Evolutionary conservation across 2,329 filamentous ascomycete genomes (phyloP).

Genomic region (Blastomyces emzantsi): DNA sequence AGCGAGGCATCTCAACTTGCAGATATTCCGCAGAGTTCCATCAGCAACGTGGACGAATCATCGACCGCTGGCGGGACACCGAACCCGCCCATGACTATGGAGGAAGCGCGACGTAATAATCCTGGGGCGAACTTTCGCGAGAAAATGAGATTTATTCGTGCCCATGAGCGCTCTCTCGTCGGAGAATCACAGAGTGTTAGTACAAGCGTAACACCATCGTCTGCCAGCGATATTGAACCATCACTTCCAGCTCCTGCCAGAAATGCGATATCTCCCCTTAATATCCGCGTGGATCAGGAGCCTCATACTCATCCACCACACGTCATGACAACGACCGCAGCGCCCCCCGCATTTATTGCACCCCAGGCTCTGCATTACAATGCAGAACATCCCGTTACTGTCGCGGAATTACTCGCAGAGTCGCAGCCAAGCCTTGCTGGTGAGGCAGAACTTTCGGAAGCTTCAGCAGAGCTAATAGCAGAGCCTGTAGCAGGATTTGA

Average conservation of each 20-base stretch:
- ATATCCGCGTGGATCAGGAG: conserved; percentile 28
- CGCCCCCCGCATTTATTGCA: conserved; percentile 22
- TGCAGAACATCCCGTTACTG: conserved; percentile 10
- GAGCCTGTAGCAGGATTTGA: conserved; percentile 7
- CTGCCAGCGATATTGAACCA: conserved; percentile 33
- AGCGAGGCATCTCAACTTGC: neutral
- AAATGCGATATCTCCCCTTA: conserved; percentile 28
- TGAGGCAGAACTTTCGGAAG: conserved; percentile 6
- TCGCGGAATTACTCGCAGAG: conserved; percentile 9
- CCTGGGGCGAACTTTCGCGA: conserved; percentile 25
- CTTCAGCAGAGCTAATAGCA: neutral
- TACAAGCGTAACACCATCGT: conserved; percentile 35
- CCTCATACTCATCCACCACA: conserved; percentile 17
- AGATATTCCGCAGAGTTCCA: neutral
- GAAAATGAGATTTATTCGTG: conserved; percentile 26
- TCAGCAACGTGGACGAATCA: conserved; percentile 6
- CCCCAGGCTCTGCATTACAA: conserved; percentile 22
- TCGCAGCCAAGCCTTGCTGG: conserved; percentile 1
- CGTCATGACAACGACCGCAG: conserved; percentile 15
- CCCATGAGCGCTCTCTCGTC: conserved; percentile 22
- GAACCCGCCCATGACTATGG: conserved; percentile 1
- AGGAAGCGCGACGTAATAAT: conserved; percentile 21
- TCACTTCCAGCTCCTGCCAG: conserved; percentile 22
- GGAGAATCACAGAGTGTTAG: conserved; percentile 19
- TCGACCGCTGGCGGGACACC: conserved; percentile 3